Evolutionary conservation across 2,329 filamentous ascomycete genomes (phyloP), one percentile per base, ranked within the genome.

Genomic region (Fusarium paranaense): DNA sequence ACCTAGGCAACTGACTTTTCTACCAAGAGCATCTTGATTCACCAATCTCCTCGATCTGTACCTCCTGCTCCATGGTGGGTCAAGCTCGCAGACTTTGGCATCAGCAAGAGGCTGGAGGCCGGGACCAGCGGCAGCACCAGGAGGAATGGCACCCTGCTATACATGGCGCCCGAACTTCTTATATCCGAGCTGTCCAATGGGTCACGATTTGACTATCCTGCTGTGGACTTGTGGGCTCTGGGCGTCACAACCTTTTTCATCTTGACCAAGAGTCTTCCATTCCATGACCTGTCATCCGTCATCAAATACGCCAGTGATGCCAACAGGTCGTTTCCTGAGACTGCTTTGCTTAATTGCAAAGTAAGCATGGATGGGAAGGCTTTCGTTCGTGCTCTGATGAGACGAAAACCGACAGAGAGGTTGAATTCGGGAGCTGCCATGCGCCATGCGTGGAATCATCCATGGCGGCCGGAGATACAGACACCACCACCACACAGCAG

Each of bases 341-440:
- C 45, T 10, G 13, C 22, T 10, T 11, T 47, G 14, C 0, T 5
- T 14, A 2, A 18, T 18, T 18, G 13, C 18, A 8, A 25, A 27
- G 14, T 18, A 0, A 27, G 13, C 2, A 8, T 1, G 1, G 22
- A 47, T 47, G 42, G 0, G 2, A 14, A 47, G 0, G 18, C 38
- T 42, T 42, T 42, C 1, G 0, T 42, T 42, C 0, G 22, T 16
- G 42, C 20, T 1, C 6, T 47, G 20, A 47, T 27, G 20, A 47
- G 2, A 47, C 22, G 1, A 10, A 8, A 27, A 4, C 22, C 42
- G 4, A 25, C 22, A 25, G 22, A 47, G 7, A 47, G 42, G 13
- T 10, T 47, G 13, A 1, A 47, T 8, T 47, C 42, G 1, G 14
- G 22, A 4, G 20, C 20, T 2, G 42, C 42, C 42, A 25, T 47